Percentiles rank a stretch among this genome's conserved stretches.
phyloP scores from a whole-genome alignment of 176 grass and related monocot genomes.

The Stipa capillata region DNA sequence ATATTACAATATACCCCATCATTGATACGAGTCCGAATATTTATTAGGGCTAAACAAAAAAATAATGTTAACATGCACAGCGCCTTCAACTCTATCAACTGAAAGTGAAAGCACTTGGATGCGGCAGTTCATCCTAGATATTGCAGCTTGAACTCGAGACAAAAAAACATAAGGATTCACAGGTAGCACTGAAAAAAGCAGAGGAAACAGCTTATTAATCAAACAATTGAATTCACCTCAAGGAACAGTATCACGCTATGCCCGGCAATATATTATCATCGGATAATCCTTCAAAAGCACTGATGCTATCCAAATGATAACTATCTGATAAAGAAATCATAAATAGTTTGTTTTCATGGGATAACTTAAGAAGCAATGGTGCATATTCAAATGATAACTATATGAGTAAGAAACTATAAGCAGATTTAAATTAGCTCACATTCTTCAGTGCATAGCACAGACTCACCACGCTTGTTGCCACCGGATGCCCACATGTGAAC shows the following conservation, averaged over 20 bases:
- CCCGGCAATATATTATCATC: too few species aligned
- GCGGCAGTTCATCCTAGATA: neutral
- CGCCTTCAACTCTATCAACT: conserved; percentile 12
- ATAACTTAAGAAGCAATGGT: neutral
- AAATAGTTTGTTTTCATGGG: neutral
- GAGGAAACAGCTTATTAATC: neutral
- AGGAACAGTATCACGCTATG: too few species aligned
- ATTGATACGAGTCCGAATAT: neutral
- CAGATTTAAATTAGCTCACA: too few species aligned
- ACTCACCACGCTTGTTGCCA: conserved; percentile 28
- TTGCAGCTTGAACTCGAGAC: neutral
- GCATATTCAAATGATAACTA: neutral
- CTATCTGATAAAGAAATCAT: neutral
- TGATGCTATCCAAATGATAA: neutral
- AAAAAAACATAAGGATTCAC: neutral
- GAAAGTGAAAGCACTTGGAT: conserved; percentile 17
- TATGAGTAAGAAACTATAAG: neutral
- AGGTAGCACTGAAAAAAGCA: conserved; percentile 11
- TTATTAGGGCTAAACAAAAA: conserved; percentile 30
- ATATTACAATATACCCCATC: too few species aligned
- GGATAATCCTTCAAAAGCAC: neutral
- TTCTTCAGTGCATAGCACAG: neutral
- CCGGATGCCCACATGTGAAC: conserved; percentile 5
- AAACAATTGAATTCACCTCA: too few species aligned
- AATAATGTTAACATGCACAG: conserved; percentile 23